A percentile compares a stretch with the other conserved stretches of the same genome.
phyloP scores from a whole-genome alignment of 1,139 yeast genomes.

The Kluyveromyces marxianus region DNA sequence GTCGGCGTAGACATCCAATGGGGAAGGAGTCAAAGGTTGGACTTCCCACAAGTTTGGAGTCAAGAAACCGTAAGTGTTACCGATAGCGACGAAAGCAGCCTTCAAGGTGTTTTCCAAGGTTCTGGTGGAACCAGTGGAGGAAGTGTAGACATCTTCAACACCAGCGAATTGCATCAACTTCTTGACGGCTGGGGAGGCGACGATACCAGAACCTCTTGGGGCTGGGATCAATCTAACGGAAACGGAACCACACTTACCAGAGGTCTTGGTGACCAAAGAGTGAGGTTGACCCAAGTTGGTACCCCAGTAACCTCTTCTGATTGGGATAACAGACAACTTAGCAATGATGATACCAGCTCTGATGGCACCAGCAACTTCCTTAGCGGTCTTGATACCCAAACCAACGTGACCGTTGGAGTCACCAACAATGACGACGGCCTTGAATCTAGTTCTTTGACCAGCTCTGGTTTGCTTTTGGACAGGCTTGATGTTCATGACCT shows the following conservation, averaged over 20 bases:
- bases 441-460: constrained; percentile 99
- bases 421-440: constrained; percentile 99
- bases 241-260: constrained; percentile 99
- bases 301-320: constrained; percentile 99
- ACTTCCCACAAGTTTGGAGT: constrained; percentile 99
- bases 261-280: constrained; percentile 95
- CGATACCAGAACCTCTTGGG: constrained; percentile 99
- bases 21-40: constrained; percentile 78
- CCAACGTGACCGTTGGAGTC: constrained; percentile 99
- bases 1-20: constrained; percentile 89
- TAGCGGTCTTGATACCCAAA: constrained; percentile 99
- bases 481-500: constrained; percentile 99
- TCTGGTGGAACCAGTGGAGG: constrained; percentile 99
- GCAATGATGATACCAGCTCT: constrained; percentile 99
- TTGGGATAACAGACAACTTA: constrained; percentile 97
- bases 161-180: constrained; percentile 99
- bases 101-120: constrained; percentile 99
- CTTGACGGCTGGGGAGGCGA: constrained; percentile 99
- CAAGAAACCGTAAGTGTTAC: constrained; percentile 99
- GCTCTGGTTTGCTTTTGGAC: constrained; percentile 99
- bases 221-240: constrained; percentile 98
- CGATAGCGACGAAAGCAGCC: constrained; percentile 99
- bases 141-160: constrained; percentile 98
- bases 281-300: constrained; percentile 99
- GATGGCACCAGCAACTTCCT: constrained; percentile 99